Evolutionary conservation across 169 alveolate species (phyloP).

Genomic region (Plasmodium adleri): DNA sequence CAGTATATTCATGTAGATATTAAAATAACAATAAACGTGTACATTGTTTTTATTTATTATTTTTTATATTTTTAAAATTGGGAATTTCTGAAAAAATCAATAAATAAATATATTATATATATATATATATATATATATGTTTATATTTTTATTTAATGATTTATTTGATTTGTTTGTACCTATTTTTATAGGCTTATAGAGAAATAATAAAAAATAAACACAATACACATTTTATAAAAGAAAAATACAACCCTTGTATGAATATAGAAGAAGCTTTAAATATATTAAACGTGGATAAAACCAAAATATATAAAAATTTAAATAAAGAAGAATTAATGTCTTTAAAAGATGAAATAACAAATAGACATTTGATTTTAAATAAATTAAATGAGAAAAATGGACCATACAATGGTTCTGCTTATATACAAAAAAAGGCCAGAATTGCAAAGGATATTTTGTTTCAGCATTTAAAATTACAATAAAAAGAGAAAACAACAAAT

Average conservation of each 20-base stretch:
- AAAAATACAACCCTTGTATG: constrained; percentile 57
- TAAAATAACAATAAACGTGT: too few species aligned
- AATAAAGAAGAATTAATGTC: constrained; percentile 49
- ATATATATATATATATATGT: background rate
- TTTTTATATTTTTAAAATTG: background rate
- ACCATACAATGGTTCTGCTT: constrained; percentile 53
- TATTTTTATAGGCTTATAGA: constrained; percentile 49
- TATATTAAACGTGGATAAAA: constrained; percentile 42
- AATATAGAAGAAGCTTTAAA: constrained; percentile 69
- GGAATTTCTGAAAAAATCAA: background rate
- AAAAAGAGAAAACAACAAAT: background rate
- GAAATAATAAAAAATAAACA: constrained; percentile 58
- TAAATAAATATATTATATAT: background rate
- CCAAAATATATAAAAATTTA: constrained; percentile 38
- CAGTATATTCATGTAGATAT: too few species aligned
- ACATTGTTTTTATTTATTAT: background rate
- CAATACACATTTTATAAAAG: constrained; percentile 56
- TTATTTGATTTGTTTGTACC: background rate
- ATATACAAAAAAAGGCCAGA: constrained; percentile 63
- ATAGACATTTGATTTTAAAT: constrained; percentile 39
- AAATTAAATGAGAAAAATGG: constrained; percentile 55
- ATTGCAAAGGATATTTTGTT: constrained; percentile 49
- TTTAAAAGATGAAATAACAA: constrained; percentile 44
- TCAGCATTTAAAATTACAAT: constrained; percentile 34
- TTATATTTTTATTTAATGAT: background rate